A percentile compares a stretch with the other conserved stretches of the same genome.
Evolutionary conservation across 495 filamentous ascomycete genomes (phyloP).

Genomic region (Penicillium daleae): DNA sequence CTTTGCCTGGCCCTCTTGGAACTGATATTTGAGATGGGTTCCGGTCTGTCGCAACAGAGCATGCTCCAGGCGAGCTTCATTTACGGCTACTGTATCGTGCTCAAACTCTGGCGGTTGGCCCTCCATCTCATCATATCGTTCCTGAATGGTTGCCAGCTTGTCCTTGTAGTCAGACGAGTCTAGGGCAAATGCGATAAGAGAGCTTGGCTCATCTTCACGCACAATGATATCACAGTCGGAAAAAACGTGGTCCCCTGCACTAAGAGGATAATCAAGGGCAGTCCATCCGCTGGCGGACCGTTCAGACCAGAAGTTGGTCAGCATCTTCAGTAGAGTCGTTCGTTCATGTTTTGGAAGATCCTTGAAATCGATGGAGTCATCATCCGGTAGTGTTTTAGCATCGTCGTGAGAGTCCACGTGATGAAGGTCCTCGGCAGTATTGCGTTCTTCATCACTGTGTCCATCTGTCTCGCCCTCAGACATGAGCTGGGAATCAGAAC

Average conservation of each 20-base stretch:
- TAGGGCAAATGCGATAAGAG: constrained; percentile 89
- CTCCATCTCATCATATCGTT: constrained; percentile 51
- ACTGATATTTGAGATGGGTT: constrained; percentile 93
- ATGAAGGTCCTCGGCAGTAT: constrained; percentile 65
- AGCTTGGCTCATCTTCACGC: constrained; percentile 95
- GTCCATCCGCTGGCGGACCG: constrained; percentile 95
- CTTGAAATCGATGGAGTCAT: constrained; percentile 60
- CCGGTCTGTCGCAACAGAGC: constrained; percentile 80
- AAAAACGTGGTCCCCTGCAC: constrained; percentile 88
- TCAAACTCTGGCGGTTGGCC: constrained; percentile 23
- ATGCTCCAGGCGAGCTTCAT: constrained; percentile 64
- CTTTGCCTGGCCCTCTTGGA: constrained; percentile 84
- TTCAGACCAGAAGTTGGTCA: constrained; percentile 98
- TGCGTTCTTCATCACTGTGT: constrained; percentile 70
- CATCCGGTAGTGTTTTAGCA: constrained; percentile 59
- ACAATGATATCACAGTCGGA: constrained; percentile 98
- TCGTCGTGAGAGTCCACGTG: constrained; percentile 67
- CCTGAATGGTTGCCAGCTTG: constrained; percentile 75
- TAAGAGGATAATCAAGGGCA: constrained; percentile 90
- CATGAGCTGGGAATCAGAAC: constrained; percentile 54
- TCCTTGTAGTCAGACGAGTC: constrained; percentile 81
- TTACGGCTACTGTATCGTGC: constrained; percentile 44
- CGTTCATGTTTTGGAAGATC: constrained; percentile 91
- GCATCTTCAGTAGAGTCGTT: constrained; percentile 87
- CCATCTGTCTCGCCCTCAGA: constrained; percentile 70